Percentiles rank a stretch among this genome's conserved stretches.
Evolutionary conservation across 768 basidiomycete genomes (phyloP).

Genomic region (Leccinum uliginosum): DNA sequence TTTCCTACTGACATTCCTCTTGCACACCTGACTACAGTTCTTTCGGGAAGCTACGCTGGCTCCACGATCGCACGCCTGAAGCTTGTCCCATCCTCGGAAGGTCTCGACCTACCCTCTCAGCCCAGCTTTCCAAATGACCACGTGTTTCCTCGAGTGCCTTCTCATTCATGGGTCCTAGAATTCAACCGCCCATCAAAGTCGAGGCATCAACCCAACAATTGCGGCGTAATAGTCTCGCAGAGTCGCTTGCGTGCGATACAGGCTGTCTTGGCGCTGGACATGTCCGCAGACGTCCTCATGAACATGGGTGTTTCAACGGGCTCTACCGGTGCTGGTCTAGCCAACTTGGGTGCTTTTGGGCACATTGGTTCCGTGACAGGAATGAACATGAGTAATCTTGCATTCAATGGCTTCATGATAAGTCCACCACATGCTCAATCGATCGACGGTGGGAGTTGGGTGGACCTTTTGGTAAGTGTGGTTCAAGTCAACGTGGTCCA

Average conservation of each 20-base stretch:
- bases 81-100: slow-evolving; percentile 31
- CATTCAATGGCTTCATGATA: slow-evolving; percentile 21
- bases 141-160: slow-evolving; percentile 21
- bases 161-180: slow-evolving; percentile 62
- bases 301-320: slow-evolving; percentile 16
- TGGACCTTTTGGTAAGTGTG: slow-evolving; percentile 29
- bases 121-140: slow-evolving; percentile 22
- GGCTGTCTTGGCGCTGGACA: slow-evolving; percentile 44
- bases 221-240: slow-evolving; percentile 70
- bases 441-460: slow-evolving; percentile 23
- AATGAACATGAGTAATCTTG: slow-evolving; percentile 24
- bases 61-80: slow-evolving; percentile 53
- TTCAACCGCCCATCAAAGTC: slow-evolving; percentile 44
- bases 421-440: slow-evolving; percentile 20
- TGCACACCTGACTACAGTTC: slow-evolving; percentile 40
- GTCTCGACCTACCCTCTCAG: slow-evolving; percentile 6
- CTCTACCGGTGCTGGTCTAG: slow-evolving; percentile 14
- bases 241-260: slow-evolving; percentile 72
- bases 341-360: slow-evolving; percentile 24
- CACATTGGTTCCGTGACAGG: slow-evolving; percentile 18
- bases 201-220: slow-evolving; percentile 38
- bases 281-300: slow-evolving; percentile 23
- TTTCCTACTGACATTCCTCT: slow-evolving; percentile 46
- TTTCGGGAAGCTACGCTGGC: slow-evolving; percentile 42
- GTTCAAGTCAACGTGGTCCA: background rate